phyloP scores from a whole-genome alignment of 257 asterid genomes.

The Solanum bulbocastanum region DNA sequence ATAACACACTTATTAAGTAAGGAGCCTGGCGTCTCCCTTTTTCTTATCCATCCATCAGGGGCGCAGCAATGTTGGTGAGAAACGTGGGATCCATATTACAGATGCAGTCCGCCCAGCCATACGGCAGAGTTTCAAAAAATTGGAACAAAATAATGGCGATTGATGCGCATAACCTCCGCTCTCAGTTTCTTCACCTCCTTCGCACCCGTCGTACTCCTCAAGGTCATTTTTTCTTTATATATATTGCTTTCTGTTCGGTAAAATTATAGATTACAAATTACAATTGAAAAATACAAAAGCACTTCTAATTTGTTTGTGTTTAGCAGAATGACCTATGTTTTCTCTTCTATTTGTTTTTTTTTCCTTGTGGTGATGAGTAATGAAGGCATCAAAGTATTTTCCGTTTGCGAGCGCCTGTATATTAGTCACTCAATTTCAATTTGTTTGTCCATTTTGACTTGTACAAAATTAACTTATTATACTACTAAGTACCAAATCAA shows the following conservation, averaged over 20 bases:
- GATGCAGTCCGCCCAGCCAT: not conserved
- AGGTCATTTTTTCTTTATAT: slow-evolving; percentile 17
- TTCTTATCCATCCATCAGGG: not conserved
- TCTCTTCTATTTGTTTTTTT: not conserved
- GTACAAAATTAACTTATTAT: too few relatives aligned
- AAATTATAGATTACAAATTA: not conserved
- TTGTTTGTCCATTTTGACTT: not conserved
- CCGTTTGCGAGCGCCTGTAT: not conserved
- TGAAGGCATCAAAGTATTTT: not conserved
- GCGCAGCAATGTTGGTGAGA: not conserved
- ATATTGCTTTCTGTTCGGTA: not conserved
- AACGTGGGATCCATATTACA: not conserved
- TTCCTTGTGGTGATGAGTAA: not conserved
- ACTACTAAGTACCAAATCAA: not conserved
- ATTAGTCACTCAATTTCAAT: not conserved
- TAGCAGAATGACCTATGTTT: not conserved
- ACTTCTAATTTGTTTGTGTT: not conserved
- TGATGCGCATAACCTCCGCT: slow-evolving; percentile 39
- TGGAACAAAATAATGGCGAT: slow-evolving; percentile 1
- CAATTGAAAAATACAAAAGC: not conserved
- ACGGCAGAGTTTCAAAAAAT: not conserved
- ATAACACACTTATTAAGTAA: too few relatives aligned
- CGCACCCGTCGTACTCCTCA: slow-evolving; percentile 52
- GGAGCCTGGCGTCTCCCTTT: not conserved
- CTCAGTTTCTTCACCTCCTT: slow-evolving; percentile 49